A percentile compares a stretch with the other conserved stretches of the same genome.
phyloP scores from a whole-genome alignment of 2,329 filamentous ascomycete genomes.

The Venturia asperata region DNA sequence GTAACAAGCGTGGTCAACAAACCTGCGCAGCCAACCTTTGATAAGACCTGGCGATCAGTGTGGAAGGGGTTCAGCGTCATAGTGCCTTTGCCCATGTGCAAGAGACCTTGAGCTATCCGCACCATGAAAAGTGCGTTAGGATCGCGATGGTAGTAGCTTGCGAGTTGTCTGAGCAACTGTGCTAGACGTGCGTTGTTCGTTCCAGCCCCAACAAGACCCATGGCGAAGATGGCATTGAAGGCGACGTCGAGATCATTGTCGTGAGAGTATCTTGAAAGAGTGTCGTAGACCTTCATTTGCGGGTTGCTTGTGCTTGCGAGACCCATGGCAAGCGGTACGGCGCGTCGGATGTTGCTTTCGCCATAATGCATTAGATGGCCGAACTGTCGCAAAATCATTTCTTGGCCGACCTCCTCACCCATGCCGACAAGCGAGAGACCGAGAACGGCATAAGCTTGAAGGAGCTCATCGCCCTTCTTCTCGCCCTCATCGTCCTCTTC shows the following conservation, averaged over 20 bases:
- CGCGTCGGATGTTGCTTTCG: constrained; percentile 92
- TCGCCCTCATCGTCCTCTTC: constrained; percentile 66
- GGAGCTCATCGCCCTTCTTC: constrained; percentile 67
- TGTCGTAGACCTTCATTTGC: constrained; percentile 99
- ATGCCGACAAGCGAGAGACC: constrained; percentile 92
- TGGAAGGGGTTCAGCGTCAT: constrained; percentile 98
- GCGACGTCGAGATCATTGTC: constrained; percentile 98
- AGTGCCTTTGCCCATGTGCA: constrained; percentile 99
- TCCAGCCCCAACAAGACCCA: constrained; percentile 92
- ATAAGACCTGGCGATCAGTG: constrained; percentile 92
- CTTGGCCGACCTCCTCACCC: constrained; percentile 96
- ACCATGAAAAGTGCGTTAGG: constrained; percentile 98
- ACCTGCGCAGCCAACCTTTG: constrained; percentile 81
- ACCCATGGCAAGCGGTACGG: constrained; percentile 93
- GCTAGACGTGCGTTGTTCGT: constrained; percentile 97
- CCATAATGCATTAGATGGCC: constrained; percentile 99
- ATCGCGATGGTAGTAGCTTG: constrained; percentile 96
- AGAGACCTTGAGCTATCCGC: constrained; percentile 88
- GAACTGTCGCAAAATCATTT: constrained; percentile 97
- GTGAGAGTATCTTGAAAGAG: constrained; percentile 92
- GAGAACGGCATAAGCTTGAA: constrained; percentile 92
- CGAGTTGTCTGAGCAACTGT: constrained; percentile 86
- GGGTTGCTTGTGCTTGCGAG: constrained; percentile 95
- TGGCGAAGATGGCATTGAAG: constrained; percentile 97
- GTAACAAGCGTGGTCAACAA: constrained; percentile 84